A percentile compares a stretch with the other conserved stretches of the same genome.
Evolutionary conservation across 352 stramenopile genomes (phyloP).

Genomic region (Achlya hypogyna): DNA sequence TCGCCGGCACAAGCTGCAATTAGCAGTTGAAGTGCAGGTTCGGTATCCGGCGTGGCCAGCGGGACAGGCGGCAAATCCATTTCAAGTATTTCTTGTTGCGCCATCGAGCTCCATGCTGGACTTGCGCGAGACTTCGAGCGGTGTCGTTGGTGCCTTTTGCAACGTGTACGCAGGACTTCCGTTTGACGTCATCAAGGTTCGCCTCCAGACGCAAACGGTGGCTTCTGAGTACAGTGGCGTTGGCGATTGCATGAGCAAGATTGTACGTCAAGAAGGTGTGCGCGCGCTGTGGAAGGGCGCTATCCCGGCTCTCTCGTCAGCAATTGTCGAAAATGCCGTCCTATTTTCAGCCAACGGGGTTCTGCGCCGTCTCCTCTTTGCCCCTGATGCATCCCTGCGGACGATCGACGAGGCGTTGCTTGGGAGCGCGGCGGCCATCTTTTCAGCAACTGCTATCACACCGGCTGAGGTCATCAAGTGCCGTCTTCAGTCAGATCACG

Average conservation of each 20-base stretch:
- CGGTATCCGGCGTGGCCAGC: too few relatives aligned
- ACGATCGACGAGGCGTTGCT: conserved; percentile 70
- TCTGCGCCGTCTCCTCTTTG: conserved; percentile 49
- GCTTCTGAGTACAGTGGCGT: conserved; percentile 52
- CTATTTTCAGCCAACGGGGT: conserved; percentile 85
- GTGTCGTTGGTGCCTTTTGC: conserved; percentile 64
- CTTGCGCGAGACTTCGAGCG: conserved; percentile 58
- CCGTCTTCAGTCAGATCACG: conserved; percentile 70
- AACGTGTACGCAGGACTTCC: conserved; percentile 74
- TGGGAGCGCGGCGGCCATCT: conserved; percentile 64
- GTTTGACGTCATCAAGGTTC: conserved; percentile 82
- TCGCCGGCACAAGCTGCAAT: too few relatives aligned
- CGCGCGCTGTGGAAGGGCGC: conserved; percentile 81
- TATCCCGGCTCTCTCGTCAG: conserved; percentile 71
- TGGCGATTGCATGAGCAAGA: conserved; percentile 49
- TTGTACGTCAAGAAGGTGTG: conserved; percentile 60
- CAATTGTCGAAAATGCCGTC: conserved; percentile 86
- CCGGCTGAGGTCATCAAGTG: conserved; percentile 79
- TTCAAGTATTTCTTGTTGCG: too few relatives aligned
- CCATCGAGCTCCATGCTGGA: conserved; percentile 32
- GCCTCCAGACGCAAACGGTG: conserved; percentile 62
- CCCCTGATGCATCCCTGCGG: conserved; percentile 33
- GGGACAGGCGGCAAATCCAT: too few relatives aligned
- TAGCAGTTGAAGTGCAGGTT: too few relatives aligned
- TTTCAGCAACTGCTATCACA: conserved; percentile 81